phyloP scores from a whole-genome alignment of 345 rosid genomes.

The Citrus glauca region DNA sequence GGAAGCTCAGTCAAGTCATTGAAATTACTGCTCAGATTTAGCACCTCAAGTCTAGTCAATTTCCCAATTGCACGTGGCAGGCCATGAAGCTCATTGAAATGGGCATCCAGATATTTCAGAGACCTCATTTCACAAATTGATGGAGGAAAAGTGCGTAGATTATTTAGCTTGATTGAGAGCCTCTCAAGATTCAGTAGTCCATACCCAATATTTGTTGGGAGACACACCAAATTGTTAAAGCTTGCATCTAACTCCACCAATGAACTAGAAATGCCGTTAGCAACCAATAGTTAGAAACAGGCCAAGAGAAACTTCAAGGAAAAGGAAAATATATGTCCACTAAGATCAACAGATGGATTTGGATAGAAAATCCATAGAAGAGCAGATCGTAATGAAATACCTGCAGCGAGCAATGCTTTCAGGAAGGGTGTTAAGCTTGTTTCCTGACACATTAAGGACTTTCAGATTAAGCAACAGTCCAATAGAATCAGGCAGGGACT shows the following conservation, averaged over 20 bases:
- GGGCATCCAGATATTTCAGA: slow-evolving; percentile 69
- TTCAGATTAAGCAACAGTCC: slow-evolving; percentile 64
- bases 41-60: slow-evolving; percentile 64
- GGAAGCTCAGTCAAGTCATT: slow-evolving; percentile 69
- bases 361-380: not conserved
- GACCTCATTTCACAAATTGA: slow-evolving; percentile 76
- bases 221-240: slow-evolving; percentile 59
- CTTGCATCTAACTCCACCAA: slow-evolving; percentile 84
- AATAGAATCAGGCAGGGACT: slow-evolving; percentile 70
- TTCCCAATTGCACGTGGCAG: slow-evolving; percentile 73
- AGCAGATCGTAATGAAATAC: slow-evolving; percentile 16
- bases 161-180: slow-evolving; percentile 69
- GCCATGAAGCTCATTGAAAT: slow-evolving; percentile 80
- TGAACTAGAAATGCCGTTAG: slow-evolving; percentile 37
- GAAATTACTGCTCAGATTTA: slow-evolving; percentile 84
- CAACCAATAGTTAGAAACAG: not conserved
- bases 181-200: slow-evolving; percentile 66
- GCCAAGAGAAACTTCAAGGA: not conserved
- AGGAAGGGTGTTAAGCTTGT: slow-evolving; percentile 77
- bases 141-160: slow-evolving; percentile 58
- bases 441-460: slow-evolving; percentile 59
- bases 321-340: not conserved
- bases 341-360: not conserved
- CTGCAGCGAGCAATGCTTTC: slow-evolving; percentile 75
- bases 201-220: slow-evolving; percentile 77